Percentiles rank a stretch among this genome's conserved stretches.
Conservation (phyloP, 2,329 filamentous ascomycete species). For the Aspergillus tamarii region DNA sequence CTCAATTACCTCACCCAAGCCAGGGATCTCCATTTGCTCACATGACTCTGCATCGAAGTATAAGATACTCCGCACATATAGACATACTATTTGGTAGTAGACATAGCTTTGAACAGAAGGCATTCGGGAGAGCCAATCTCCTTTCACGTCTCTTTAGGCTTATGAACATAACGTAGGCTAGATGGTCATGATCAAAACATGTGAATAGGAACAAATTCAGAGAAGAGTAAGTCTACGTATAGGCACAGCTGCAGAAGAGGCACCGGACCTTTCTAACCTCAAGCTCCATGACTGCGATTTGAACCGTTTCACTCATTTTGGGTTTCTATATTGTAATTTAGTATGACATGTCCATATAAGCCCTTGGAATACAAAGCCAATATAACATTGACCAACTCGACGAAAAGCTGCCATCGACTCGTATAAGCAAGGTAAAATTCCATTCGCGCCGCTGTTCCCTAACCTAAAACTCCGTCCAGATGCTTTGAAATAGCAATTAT, state of each 20-base stretch:
- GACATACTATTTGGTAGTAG: too few species aligned
- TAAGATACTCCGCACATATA: too few species aligned
- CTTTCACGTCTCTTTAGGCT: neutral
- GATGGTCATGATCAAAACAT: neutral
- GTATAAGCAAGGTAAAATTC: neutral
- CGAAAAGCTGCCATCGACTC: neutral
- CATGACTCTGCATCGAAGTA: too few species aligned
- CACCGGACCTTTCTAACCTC: neutral
- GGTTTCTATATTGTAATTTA: neutral
- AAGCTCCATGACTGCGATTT: neutral
- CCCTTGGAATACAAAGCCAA: neutral
- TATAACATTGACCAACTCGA: neutral
- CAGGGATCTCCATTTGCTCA: too few species aligned
- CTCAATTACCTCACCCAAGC: too few species aligned
- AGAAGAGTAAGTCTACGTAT: neutral
- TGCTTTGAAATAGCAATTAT: constrained; percentile 7
- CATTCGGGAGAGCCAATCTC: neutral
- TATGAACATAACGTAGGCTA: neutral
- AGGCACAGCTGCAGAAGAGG: neutral
- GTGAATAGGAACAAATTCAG: neutral
- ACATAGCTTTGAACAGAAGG: too few species aligned
- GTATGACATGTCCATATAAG: neutral
- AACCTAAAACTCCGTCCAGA: constrained; percentile 10
- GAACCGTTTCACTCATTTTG: neutral
- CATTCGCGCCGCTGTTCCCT: constrained; percentile 11